phyloP scores from a whole-genome alignment of 148 eudicot genomes.

The Persicaria maculosa region DNA sequence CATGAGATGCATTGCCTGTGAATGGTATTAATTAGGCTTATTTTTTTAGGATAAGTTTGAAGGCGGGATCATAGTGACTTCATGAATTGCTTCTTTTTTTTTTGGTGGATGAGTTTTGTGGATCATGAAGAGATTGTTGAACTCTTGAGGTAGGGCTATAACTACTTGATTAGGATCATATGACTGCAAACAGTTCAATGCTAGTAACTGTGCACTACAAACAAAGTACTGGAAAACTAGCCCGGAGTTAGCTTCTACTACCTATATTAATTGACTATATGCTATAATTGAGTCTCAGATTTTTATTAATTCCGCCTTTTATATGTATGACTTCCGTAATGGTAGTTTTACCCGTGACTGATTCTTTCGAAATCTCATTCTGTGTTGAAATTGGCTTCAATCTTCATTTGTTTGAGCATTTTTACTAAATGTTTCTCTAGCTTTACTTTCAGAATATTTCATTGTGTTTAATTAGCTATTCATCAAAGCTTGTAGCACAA shows the following conservation, averaged over 20 bases:
- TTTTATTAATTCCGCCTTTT: neutral
- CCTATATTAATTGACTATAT: neutral
- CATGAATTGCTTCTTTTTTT: neutral
- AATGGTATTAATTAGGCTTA: neutral
- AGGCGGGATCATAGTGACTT: neutral
- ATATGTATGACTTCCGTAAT: neutral
- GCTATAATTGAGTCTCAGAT: neutral
- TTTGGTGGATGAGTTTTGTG: neutral
- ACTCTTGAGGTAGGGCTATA: neutral
- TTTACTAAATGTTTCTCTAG: neutral
- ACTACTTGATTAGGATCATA: neutral
- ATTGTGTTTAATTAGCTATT: slow-evolving; percentile 1
- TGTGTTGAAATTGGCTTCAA: neutral
- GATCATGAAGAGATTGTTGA: neutral
- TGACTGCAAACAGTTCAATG: neutral
- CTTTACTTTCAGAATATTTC: neutral
- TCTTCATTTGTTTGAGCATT: neutral
- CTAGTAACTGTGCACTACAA: neutral
- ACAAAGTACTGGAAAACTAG: neutral
- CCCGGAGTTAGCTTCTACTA: neutral
- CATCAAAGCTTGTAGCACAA: neutral
- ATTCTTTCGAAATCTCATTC: neutral
- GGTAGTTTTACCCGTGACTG: neutral
- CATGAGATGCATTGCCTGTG: neutral
- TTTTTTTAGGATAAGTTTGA: neutral